Percentiles rank a stretch among this genome's conserved stretches.
Evolutionary conservation across 2,329 filamentous ascomycete species (phyloP).

Genomic region (Plenodomus biglobosus): DNA sequence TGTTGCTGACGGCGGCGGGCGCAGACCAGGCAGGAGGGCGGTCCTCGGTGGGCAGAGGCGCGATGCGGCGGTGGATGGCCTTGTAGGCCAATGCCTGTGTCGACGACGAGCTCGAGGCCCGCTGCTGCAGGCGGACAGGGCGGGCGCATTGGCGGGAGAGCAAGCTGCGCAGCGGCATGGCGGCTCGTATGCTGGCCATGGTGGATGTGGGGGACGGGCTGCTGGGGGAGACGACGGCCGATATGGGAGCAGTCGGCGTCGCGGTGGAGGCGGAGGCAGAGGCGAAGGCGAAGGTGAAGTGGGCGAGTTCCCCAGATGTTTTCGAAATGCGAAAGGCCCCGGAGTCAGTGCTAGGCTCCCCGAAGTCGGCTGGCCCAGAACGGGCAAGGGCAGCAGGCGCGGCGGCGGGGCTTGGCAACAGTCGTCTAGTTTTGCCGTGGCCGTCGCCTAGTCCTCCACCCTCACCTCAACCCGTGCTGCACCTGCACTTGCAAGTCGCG

Average conservation of each 20-base stretch:
- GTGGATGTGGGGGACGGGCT: constrained; percentile 6
- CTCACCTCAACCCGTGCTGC: too few species aligned
- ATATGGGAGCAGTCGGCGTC: constrained; percentile 10
- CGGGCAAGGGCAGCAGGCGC: constrained; percentile 7
- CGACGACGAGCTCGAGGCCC: constrained; percentile 60
- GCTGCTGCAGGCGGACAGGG: constrained; percentile 33
- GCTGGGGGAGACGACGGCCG: constrained; percentile 8
- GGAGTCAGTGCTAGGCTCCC: constrained; percentile 8
- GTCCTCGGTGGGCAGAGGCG: constrained; percentile 76
- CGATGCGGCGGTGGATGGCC: constrained; percentile 86
- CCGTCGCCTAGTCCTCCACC: constrained; percentile 2
- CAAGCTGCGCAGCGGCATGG: constrained; percentile 43
- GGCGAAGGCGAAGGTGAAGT: background rate
- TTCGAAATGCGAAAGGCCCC: background rate
- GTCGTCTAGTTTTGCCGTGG: too few species aligned
- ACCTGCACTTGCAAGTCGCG: constrained; percentile 1
- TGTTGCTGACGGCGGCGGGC: constrained; percentile 93
- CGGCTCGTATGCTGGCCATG: constrained; percentile 49
- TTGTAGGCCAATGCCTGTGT: constrained; percentile 97
- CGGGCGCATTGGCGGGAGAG: constrained; percentile 31
- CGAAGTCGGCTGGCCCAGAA: constrained; percentile 1
- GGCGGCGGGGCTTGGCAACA: constrained; percentile 5
- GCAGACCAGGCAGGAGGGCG: constrained; percentile 80
- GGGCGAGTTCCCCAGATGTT: constrained; percentile 5
- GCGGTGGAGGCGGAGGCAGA: too few species aligned